Evolutionary conservation across 345 rosid species (phyloP), one percentile per base, ranked within the genome.

Genomic region (Moringa oleifera): DNA sequence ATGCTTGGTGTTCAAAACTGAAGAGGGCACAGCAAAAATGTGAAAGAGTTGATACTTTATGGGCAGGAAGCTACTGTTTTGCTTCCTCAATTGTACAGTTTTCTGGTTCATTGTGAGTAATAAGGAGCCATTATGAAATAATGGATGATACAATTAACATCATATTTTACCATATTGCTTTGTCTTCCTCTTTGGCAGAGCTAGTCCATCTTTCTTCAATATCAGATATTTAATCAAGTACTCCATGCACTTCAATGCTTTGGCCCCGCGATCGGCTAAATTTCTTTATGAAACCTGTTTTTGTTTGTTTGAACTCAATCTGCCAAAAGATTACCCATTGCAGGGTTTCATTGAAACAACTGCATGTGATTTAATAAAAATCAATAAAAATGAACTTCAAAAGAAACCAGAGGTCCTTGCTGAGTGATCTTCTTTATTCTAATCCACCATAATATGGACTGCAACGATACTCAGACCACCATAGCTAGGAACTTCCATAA

Each of bases 401-500:
- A 59, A 20, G 19, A 24, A 20, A 51, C 53, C n/a, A 8, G 19
- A 63, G 55, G 51, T 64, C 58, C 88, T 75, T 79, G 88, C 97
- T 0, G 90, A 73, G 73, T 79, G 82, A 68, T 90, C 86, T 59
- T 73, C 65, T 63, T 94, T 78, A 79, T 90, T 83, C 64, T 93
- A 94, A 62, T 93, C 96, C 22, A 88, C 97, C 58, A 81, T 65
- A 63, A 93, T 89, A 73, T 90, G 88, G 55, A 93, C 98, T 13
- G 88, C 83, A 60, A 93, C 83, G 12, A 88, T 82, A 68, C 96
- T 90, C 17, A n/a, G 98, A 90, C 94, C 98, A 87, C 97, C 95
- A 93, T n/a, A n/a, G n/a, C n/a, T 17, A 93, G 94, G 65, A 93
- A 93, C 76, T 71, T 93, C 97, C 96, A 93, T 58, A 83, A 20